Evolutionary conservation across 306 rosid genomes (phyloP).

Genomic region (Biancaea sappan): DNA sequence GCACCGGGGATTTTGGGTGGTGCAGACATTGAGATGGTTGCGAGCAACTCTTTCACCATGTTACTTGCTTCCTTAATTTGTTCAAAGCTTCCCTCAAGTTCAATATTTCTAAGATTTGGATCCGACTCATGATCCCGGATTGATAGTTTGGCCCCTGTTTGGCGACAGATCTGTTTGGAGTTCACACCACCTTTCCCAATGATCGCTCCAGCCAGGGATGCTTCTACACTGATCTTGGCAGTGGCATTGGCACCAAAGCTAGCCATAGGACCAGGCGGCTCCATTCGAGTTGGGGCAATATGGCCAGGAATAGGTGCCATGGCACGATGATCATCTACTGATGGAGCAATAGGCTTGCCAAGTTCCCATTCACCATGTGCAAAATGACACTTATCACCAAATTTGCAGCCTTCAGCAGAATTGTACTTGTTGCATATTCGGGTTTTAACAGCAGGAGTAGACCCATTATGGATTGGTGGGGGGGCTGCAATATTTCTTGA

Average conservation of each 20-base stretch:
- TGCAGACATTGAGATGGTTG: conserved; percentile 59
- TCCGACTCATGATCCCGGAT: conserved; percentile 90
- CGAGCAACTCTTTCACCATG: conserved; percentile 80
- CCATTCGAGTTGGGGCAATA: conserved; percentile 62
- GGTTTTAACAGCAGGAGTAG: conserved; percentile 62
- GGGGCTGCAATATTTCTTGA: conserved; percentile 63
- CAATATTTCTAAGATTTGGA: conserved; percentile 79
- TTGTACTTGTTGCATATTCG: conserved; percentile 81
- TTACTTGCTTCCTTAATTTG: conserved; percentile 90
- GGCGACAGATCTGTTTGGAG: conserved; percentile 95
- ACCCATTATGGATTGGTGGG: conserved; percentile 60
- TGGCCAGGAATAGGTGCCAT: conserved; percentile 49
- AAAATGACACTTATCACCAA: conserved; percentile 91
- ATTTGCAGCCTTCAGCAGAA: conserved; percentile 94
- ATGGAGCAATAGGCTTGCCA: conserved; percentile 60
- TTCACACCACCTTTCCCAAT: conserved; percentile 97
- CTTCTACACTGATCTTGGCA: conserved; percentile 94
- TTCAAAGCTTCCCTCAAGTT: conserved; percentile 92
- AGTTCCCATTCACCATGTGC: conserved; percentile 99
- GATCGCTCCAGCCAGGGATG: conserved; percentile 92
- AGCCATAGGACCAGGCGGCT: conserved; percentile 60
- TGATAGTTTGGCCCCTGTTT: conserved; percentile 93
- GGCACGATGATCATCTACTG: conserved; percentile 66
- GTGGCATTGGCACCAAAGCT: conserved; percentile 93
- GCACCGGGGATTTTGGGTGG: conserved; percentile 57